Evolutionary conservation across 768 basidiomycete species (phyloP), one percentile per base, ranked within the genome.

Genomic region (Mycena latifolia): DNA sequence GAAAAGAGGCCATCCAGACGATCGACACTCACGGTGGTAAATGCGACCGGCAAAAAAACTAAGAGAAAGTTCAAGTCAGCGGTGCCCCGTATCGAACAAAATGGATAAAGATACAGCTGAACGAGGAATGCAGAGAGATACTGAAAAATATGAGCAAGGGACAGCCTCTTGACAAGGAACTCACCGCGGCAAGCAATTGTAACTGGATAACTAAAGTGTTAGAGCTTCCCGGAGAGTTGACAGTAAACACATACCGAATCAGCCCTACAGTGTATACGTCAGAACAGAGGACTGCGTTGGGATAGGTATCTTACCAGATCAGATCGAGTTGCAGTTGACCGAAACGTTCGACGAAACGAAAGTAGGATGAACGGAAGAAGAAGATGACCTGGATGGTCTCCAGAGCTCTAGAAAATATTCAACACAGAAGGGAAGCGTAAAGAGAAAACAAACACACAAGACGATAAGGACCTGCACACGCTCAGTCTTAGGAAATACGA

Each of bases 91-190:
- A 37, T 37, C 1, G 37, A n/a, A n/a, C n/a, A n/a, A 33, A 10
- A 39, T 35, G 12, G 35, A 10, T 2, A 22, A 17, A 43, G 6
- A 33, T 53, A 66, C 57, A 66, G 14, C 28, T 66, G 64, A 48
- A 66, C 64, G 22, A 39, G n/a, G 50, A 67, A 67, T 5, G 56
- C 66, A 11, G 53, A 54, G 28, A 67, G 56, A 39, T 64, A 69
- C 67, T 69, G 45, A 39, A 39, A 39, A 18, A 9, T 10, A 39
- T 17, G n/a, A n/a, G n/a, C 5, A 4, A 39, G 15, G 15, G 10
- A 39, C 37, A 18, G 17, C 15, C 15, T 39, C 11, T 18, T 17
- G 20, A 51, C 14, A 18, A 20, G 55, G 25, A 3, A 57, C 59
- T 46, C 25, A 67, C 66, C 0, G 60, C 55, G 35, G 66, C 59